A percentile compares a stretch with the other conserved stretches of the same genome.
These are phyloP conservation scores for Lactuca saligna DNA, from an alignment of 129 eudicot species.

Conservation along the genomic window DNA sequence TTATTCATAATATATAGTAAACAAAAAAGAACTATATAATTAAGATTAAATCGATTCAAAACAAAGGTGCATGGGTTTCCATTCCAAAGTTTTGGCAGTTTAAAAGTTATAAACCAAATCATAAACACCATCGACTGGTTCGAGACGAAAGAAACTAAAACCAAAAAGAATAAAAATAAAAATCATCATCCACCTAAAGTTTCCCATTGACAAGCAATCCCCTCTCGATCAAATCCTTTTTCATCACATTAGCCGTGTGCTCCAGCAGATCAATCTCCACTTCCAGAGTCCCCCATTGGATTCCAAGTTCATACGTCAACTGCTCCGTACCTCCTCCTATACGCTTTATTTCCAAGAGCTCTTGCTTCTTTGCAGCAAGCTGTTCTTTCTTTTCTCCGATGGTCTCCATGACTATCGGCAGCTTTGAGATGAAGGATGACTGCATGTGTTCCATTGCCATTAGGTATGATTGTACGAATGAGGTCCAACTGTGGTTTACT, in stretches of 20 bases:
- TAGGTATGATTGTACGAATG: not conserved
- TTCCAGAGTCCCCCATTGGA: not conserved
- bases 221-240: not conserved
- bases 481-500: too few species aligned
- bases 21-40: too few species aligned
- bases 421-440: slow-evolving; percentile 1
- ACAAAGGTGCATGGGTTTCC: too few species aligned
- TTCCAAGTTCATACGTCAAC: not conserved
- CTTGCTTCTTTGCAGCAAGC: not conserved
- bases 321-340: not conserved
- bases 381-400: not conserved
- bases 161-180: too few species aligned
- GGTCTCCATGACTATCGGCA: not conserved
- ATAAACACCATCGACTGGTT: too few species aligned
- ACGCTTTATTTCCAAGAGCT: not conserved
- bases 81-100: too few species aligned
- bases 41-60: too few species aligned
- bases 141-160: too few species aligned
- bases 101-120: too few species aligned
- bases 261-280: not conserved
- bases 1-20: too few species aligned
- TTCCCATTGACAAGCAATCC: not conserved
- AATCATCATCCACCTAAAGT: not conserved
- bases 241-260: slow-evolving; percentile 2
- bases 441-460: slow-evolving; percentile 2